A percentile compares a stretch with the other conserved stretches of the same genome.
Evolutionary conservation across 129 eudicot species (phyloP).

Genomic region (Glebionis coronaria): DNA sequence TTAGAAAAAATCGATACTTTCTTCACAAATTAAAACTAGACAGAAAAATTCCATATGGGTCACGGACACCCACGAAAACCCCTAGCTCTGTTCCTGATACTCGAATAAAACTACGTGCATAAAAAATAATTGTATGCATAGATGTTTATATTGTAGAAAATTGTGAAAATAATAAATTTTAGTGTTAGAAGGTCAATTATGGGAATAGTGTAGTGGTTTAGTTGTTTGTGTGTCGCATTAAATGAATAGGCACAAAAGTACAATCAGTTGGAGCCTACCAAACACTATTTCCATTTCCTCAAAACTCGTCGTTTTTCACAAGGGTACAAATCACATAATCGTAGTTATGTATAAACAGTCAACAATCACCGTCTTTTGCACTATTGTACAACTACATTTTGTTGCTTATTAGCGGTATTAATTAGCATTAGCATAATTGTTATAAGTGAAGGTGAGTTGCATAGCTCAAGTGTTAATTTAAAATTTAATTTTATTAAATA

Average conservation of each 20-base stretch:
- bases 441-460: too few relatives aligned
- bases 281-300: constrained; percentile 19
- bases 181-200: constrained; percentile 27
- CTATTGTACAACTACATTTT: constrained; percentile 18
- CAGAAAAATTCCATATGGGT: too few relatives aligned
- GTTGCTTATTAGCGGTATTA: too few relatives aligned
- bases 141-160: not conserved
- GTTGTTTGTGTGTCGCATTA: constrained; percentile 22
- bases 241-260: constrained; percentile 13
- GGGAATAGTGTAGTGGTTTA: constrained; percentile 27
- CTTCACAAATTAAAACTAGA: too few relatives aligned
- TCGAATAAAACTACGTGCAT: not conserved
- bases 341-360: constrained; percentile 26
- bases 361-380: constrained; percentile 23
- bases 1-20: too few relatives aligned
- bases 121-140: not conserved
- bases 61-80: too few relatives aligned
- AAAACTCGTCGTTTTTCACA: constrained; percentile 30
- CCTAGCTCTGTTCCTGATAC: too few relatives aligned
- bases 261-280: constrained; percentile 28
- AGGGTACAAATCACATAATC: constrained; percentile 28
- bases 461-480: too few relatives aligned
- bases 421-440: too few relatives aligned
- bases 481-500: too few relatives aligned
- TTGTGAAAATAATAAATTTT: not conserved